phyloP scores from a whole-genome alignment of 495 filamentous ascomycete species.

The Filosporella fistucella region DNA sequence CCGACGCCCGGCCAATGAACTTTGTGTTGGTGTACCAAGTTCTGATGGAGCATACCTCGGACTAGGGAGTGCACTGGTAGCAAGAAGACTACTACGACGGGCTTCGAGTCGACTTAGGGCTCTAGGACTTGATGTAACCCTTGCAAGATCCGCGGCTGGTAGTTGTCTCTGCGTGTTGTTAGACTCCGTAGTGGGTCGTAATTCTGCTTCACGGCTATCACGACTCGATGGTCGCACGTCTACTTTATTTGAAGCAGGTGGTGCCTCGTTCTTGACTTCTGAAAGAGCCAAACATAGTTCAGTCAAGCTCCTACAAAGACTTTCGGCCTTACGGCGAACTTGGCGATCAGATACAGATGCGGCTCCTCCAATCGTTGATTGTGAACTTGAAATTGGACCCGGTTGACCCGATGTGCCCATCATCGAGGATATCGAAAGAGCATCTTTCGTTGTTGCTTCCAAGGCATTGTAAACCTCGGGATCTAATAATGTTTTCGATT shows the following conservation, averaged over 20 bases:
- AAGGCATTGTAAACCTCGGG: constrained; percentile 75
- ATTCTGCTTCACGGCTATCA: constrained; percentile 24
- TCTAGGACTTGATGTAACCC: constrained; percentile 50
- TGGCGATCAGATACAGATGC: constrained; percentile 69
- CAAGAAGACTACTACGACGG: constrained; percentile 57
- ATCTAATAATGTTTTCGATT: constrained; percentile 62
- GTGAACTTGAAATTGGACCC: constrained; percentile 54
- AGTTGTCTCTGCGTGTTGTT: constrained; percentile 28
- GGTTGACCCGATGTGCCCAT: constrained; percentile 61
- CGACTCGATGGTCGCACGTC: constrained; percentile 11
- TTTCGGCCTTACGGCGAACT: constrained; percentile 84
- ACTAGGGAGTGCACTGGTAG: constrained; percentile 27
- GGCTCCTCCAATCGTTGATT: constrained; percentile 56
- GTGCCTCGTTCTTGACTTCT: constrained; percentile 38
- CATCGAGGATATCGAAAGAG: constrained; percentile 66
- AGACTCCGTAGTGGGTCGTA: constrained; percentile 5
- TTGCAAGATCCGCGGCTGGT: constrained; percentile 40
- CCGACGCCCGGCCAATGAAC: constrained; percentile 31
- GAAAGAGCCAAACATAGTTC: constrained; percentile 87
- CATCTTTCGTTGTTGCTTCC: constrained; percentile 78
- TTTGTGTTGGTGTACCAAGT: constrained; percentile 21
- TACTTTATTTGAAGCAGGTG: constrained; percentile 14
- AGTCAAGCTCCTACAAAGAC: constrained; percentile 86
- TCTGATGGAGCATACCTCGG: constrained; percentile 23
- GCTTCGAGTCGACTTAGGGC: constrained; percentile 69